phyloP scores from a whole-genome alignment of 2,329 filamentous ascomycete genomes.

The Colletotrichum orchidophilum region DNA sequence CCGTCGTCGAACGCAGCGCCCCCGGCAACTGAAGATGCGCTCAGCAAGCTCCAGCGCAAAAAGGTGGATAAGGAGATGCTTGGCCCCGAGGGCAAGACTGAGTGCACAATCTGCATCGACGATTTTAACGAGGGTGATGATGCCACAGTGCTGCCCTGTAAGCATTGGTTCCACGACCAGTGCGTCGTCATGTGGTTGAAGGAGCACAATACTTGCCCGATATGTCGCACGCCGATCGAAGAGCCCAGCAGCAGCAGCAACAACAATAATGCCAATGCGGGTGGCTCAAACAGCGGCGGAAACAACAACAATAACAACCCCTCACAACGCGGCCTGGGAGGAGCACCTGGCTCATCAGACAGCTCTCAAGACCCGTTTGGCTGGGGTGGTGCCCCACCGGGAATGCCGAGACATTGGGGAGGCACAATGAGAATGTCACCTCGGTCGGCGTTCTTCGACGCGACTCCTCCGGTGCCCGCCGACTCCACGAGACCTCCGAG shows the following conservation, averaged over 20 bases:
- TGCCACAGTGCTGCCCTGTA: conserved; percentile 83
- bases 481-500: conserved; percentile 15
- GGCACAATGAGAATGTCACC: background rate
- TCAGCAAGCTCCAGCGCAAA: conserved; percentile 77
- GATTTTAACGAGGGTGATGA: conserved; percentile 77
- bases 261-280: conserved; percentile 28
- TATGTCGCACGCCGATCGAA: conserved; percentile 73
- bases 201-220: conserved; percentile 93
- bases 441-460: background rate
- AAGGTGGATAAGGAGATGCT: conserved; percentile 77
- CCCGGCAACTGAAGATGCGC: conserved; percentile 80
- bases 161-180: conserved; percentile 90
- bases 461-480: conserved; percentile 11
- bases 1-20: conserved; percentile 80
- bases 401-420: conserved; percentile 23
- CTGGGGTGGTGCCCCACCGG: conserved; percentile 16
- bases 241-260: conserved; percentile 40
- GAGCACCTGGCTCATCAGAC: conserved; percentile 8
- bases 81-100: conserved; percentile 71
- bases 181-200: conserved; percentile 87
- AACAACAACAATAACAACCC: conserved; percentile 8
- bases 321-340: background rate
- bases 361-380: conserved; percentile 4
- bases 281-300: conserved; percentile 4
- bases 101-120: conserved; percentile 97